Conservation (phyloP, 257 asterid species). For the Echites panduratus region DNA sequence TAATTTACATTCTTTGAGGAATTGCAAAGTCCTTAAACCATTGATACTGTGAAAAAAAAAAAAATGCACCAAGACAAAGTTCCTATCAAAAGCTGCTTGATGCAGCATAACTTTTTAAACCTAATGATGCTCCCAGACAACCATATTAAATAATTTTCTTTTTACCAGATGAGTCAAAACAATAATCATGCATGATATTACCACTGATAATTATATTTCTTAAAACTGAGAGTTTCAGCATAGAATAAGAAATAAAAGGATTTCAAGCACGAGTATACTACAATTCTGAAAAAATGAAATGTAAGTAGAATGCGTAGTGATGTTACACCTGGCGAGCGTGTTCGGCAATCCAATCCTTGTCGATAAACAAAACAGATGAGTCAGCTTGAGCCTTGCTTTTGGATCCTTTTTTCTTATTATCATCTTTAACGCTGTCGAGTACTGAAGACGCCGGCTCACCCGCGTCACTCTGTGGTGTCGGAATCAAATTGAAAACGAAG, state of each 20-base stretch:
- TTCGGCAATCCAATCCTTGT: conserved; percentile 81
- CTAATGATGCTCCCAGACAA: neutral
- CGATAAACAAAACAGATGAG: conserved; percentile 58
- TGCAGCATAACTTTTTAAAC: neutral
- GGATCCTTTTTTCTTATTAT: conserved; percentile 44
- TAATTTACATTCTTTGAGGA: neutral
- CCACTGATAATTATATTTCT: neutral
- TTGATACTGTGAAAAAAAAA: neutral
- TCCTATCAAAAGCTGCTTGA: neutral
- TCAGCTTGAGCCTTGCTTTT: conserved; percentile 60
- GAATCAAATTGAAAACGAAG: conserved; percentile 77
- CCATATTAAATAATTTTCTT: neutral
- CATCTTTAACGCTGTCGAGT: conserved; percentile 41
- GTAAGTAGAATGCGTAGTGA: neutral
- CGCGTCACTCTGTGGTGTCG: conserved; percentile 79
- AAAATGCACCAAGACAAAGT: neutral
- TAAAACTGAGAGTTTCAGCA: neutral
- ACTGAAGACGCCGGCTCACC: conserved; percentile 75
- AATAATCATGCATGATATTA: neutral
- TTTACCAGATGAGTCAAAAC: neutral
- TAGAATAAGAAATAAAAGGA: neutral
- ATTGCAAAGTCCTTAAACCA: neutral
- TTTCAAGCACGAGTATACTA: neutral
- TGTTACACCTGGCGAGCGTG: conserved; percentile 89
- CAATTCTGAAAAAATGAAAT: neutral